phyloP scores from a whole-genome alignment of 2,329 filamentous ascomycete genomes.

The Chrysoporthe cubensis region DNA sequence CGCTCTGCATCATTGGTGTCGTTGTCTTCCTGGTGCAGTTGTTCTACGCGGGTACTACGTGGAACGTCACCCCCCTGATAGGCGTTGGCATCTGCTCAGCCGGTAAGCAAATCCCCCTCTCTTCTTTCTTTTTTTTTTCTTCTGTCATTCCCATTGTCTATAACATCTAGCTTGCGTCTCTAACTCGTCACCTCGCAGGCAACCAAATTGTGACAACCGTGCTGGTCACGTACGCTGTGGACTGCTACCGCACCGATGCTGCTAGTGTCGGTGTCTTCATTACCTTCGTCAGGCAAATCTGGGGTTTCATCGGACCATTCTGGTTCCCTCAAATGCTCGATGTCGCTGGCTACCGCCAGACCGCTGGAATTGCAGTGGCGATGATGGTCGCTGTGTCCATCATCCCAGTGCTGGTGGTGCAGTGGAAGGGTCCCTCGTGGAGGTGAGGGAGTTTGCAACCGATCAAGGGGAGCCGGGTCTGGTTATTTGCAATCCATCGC shows the following conservation, averaged over 20 bases:
- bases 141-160: not conserved
- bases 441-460: conserved; percentile 1
- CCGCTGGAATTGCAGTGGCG: conserved; percentile 41
- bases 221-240: conserved; percentile 62
- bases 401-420: conserved; percentile 29
- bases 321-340: conserved; percentile 46
- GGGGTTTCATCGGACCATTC: conserved; percentile 53
- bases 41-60: conserved; percentile 48
- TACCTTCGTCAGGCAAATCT: conserved; percentile 53
- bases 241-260: conserved; percentile 57
- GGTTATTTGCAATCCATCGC: not conserved
- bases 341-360: conserved; percentile 38
- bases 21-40: conserved; percentile 59
- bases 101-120: not conserved
- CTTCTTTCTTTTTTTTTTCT: not conserved
- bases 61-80: conserved; percentile 61
- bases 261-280: conserved; percentile 62
- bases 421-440: conserved; percentile 29
- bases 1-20: conserved; percentile 54
- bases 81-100: conserved; percentile 55
- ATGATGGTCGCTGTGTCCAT: conserved; percentile 37
- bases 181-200: conserved; percentile 37
- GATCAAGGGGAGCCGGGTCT: not conserved
- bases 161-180: not conserved
- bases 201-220: conserved; percentile 66